Evolutionary conservation across 352 stramenopile species (phyloP).

Genomic region (Globisporangium barbulae): DNA sequence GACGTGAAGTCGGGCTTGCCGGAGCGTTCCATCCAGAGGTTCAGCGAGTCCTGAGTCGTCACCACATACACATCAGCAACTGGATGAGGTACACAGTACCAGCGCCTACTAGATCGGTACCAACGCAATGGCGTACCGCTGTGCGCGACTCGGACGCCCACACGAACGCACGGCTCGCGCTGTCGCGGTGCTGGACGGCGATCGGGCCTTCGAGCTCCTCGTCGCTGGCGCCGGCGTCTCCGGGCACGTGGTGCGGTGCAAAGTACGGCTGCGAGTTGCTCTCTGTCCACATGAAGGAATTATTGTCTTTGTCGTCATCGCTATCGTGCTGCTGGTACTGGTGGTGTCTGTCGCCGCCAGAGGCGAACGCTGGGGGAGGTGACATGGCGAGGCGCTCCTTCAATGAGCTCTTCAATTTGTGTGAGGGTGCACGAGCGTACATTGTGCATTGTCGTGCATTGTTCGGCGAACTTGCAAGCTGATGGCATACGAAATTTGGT

Average conservation of each 20-base stretch:
- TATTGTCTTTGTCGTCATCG: neutral
- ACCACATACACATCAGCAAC: neutral
- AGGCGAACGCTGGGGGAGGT: neutral
- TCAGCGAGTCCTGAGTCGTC: constrained; percentile 1
- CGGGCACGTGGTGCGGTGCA: constrained; percentile 7
- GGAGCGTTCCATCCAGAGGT: constrained; percentile 2
- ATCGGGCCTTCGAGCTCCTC: constrained; percentile 3
- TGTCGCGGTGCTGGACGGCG: constrained; percentile 6
- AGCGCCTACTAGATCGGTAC: no score
- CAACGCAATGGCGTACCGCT: neutral
- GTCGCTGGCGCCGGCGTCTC: constrained; percentile 7
- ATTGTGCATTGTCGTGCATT: no score
- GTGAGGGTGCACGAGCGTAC: no score
- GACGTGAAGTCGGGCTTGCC: constrained; percentile 10
- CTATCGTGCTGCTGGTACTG: neutral
- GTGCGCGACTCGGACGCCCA: constrained; percentile 1
- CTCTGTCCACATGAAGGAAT: neutral
- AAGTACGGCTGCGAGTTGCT: constrained; percentile 7
- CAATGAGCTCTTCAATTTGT: neutral
- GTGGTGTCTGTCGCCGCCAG: no score
- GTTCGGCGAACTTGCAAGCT: no score
- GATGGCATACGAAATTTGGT: no score
- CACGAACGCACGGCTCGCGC: constrained; percentile 11
- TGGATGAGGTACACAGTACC: neutral
- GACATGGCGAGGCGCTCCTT: neutral